Evolutionary conservation across 2,329 filamentous ascomycete genomes (phyloP).

Genomic region (Mycosphaerella sp.): DNA sequence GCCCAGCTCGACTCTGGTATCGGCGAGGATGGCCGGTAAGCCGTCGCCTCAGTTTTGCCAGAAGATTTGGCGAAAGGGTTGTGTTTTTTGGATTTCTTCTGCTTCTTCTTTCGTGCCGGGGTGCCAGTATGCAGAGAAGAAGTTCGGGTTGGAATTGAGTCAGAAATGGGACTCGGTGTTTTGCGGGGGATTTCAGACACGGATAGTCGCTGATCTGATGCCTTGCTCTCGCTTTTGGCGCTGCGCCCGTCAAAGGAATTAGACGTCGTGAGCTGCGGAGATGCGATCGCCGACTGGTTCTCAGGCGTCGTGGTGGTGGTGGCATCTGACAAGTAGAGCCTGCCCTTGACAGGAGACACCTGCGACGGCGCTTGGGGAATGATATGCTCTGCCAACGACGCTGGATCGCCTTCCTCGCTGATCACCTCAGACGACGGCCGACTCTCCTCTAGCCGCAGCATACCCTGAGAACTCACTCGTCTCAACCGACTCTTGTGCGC

Average conservation of each 20-base stretch:
- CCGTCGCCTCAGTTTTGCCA: slow-evolving; percentile 15
- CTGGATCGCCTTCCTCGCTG: slow-evolving; percentile 2
- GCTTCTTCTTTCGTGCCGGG: slow-evolving; percentile 24
- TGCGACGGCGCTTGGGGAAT: slow-evolving; percentile 28
- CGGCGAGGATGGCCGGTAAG: slow-evolving; percentile 21
- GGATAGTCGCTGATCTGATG: slow-evolving; percentile 12
- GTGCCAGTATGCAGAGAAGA: slow-evolving; percentile 35
- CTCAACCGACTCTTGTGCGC: slow-evolving; percentile 20
- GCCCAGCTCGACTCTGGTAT: slow-evolving; percentile 32
- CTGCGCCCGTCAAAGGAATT: slow-evolving; percentile 10
- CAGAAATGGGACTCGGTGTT: slow-evolving; percentile 26
- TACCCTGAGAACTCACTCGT: slow-evolving; percentile 23
- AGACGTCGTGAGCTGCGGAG: slow-evolving; percentile 10
- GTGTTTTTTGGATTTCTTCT: slow-evolving; percentile 24
- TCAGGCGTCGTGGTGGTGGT: slow-evolving; percentile 17
- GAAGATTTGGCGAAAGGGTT: slow-evolving; percentile 15
- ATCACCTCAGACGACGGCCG: background rate
- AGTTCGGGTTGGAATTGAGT: slow-evolving; percentile 32
- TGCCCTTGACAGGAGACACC: slow-evolving; percentile 37
- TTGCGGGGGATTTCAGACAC: slow-evolving; percentile 17
- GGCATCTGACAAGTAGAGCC: slow-evolving; percentile 26
- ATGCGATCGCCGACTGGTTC: slow-evolving; percentile 16
- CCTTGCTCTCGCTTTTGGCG: slow-evolving; percentile 7
- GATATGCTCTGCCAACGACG: slow-evolving; percentile 26
- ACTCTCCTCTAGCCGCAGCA: slow-evolving; percentile 17